Base-by-base conservation (phyloP, 129 eudicot genomes). In the Glebionis coronaria region DNA sequence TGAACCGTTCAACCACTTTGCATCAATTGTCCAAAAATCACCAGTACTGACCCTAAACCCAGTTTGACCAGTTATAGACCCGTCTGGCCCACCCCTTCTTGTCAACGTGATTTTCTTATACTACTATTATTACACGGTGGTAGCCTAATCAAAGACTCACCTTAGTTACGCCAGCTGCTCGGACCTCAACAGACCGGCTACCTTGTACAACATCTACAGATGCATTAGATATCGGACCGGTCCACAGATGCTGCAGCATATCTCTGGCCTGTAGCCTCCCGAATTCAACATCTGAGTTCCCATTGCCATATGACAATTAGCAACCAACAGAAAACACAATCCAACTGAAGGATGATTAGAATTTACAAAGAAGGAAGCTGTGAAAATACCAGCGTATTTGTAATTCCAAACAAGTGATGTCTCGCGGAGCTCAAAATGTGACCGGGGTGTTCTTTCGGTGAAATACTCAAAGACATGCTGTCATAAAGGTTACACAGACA, bases 161-260 rank as follows among this genome's bases (percentile, higher is more conserved):
- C 99, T 93, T 93, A 27, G 97, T 93, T 23, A 93, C 99, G 61
- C 99, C 99, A 49, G 88, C 99, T 44, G 95, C 95, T 72, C 99
- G 91, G 38, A 93, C 97, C 83, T 93, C 99, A 29, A 93, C 97
- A 0, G 99, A 86, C 21, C 88, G 85, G 69, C 84, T 86, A 64
- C 99, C 99, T 82, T 93, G 99, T 67, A 89, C 97, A 44, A 93
- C 97, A 75, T 93, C 99, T 9, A 93, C 92, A 3, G 97, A 88
- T 12, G 95, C 88, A 82, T 93, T 93, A 46, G 97, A 86, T 69
- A 93, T 87, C 16, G 99, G 99, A 53, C 99, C 97, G 0, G 99
- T 93, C 97, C 97, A 89, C 50, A 93, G 91, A 87, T 93, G 97
- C 74, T 93, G 99, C 73, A 93, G 76, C 99, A 93, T 89, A 72